Evolutionary conservation across 352 stramenopile genomes (phyloP).

Genomic region (Globisporangium splendens): DNA sequence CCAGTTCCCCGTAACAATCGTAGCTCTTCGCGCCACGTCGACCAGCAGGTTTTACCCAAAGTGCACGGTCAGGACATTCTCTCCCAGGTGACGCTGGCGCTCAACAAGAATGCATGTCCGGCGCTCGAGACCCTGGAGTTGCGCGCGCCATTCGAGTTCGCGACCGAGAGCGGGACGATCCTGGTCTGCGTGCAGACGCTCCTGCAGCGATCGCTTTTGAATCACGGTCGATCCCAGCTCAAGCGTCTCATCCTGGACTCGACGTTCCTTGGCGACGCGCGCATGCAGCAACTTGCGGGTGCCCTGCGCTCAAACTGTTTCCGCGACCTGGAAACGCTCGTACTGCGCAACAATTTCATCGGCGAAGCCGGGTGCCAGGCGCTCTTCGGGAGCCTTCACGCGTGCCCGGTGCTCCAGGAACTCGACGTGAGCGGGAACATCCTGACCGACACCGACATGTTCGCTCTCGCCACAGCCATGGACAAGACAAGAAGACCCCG

Average conservation of each 20-base stretch:
- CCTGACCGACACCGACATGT: constrained; percentile 48
- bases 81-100: constrained; percentile 28
- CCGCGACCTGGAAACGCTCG: constrained; percentile 27
- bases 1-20: neutral
- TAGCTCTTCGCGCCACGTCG: too few species aligned
- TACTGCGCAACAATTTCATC: constrained; percentile 63
- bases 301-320: constrained; percentile 31
- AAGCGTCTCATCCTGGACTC: constrained; percentile 47
- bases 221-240: constrained; percentile 10
- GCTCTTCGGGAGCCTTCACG: constrained; percentile 28
- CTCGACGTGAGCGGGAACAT: constrained; percentile 58
- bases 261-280: constrained; percentile 52
- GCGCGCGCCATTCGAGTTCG: constrained; percentile 55
- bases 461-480: constrained; percentile 36
- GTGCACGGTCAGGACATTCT: constrained; percentile 32
- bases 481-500: constrained; percentile 12
- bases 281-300: constrained; percentile 30
- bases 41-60: neutral
- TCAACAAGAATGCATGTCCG: constrained; percentile 32
- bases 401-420: constrained; percentile 20
- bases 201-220: constrained; percentile 1
- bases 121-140: constrained; percentile 40
- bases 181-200: constrained; percentile 35
- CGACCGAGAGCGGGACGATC: constrained; percentile 46
- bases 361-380: constrained; percentile 40